These are phyloP conservation scores for Exophiala oligosperma DNA, from an alignment of 2,329 filamentous ascomycete species.

Conservation along the genomic window DNA sequence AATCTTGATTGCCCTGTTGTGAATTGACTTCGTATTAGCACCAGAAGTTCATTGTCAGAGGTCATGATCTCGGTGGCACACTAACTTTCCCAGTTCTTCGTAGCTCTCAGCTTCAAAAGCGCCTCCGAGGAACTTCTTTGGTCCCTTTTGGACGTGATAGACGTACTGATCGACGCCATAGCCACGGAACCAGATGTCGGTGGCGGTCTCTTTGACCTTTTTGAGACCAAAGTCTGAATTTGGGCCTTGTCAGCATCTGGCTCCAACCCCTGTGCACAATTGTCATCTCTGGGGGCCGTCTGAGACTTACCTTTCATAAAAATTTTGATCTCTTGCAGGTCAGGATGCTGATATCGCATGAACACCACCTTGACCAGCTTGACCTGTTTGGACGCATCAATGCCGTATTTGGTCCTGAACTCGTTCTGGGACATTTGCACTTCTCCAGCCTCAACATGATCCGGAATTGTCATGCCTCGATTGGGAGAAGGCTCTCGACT, in stretches of 20 bases:
- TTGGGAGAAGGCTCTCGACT: too few relatives aligned
- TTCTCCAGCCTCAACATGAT: too few relatives aligned
- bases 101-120: constrained; percentile 43
- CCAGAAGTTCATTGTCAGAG: neutral
- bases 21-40: neutral
- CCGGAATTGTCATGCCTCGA: too few relatives aligned
- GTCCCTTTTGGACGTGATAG: constrained; percentile 41
- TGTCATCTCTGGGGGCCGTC: neutral
- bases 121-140: constrained; percentile 43
- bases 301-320: constrained; percentile 37
- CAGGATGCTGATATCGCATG: constrained; percentile 56
- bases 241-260: constrained; percentile 13
- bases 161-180: constrained; percentile 45
- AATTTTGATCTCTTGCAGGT: constrained; percentile 48
- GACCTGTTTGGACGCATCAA: constrained; percentile 47
- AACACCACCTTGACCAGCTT: constrained; percentile 50
- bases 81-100: constrained; percentile 41
- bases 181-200: constrained; percentile 41
- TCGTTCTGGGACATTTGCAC: too few relatives aligned
- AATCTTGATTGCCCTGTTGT: neutral
- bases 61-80: neutral
- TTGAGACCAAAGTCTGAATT: constrained; percentile 43
- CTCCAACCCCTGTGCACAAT: neutral
- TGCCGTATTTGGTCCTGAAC: constrained; percentile 26
- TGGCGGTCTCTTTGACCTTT: constrained; percentile 36